phyloP scores from a whole-genome alignment of 371 early-diverging fungal species.

The Vittaforma corneae region DNA sequence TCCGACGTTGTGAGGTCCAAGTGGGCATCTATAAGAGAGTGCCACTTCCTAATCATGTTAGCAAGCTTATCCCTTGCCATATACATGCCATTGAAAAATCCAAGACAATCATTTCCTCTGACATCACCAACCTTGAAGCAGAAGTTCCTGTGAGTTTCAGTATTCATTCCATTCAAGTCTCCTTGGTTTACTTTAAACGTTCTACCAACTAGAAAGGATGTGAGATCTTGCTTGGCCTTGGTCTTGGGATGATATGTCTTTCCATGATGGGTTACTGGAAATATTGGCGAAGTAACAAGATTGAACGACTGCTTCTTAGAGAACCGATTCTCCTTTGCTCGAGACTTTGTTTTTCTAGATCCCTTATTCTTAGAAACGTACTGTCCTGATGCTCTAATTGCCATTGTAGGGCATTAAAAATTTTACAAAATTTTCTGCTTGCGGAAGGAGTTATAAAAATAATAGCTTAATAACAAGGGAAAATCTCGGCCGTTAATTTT shows the following conservation, averaged over 20 bases:
- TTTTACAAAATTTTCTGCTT: no score
- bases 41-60: conserved; percentile 99
- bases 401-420: conserved; percentile 25
- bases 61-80: conserved; percentile 97
- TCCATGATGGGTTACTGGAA: conserved; percentile 37
- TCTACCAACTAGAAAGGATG: conserved; percentile 70
- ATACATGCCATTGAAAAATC: conserved; percentile 99
- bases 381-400: conserved; percentile 43
- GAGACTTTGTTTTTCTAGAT: conserved; percentile 46
- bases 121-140: conserved; percentile 91
- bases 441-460: neutral
- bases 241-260: conserved; percentile 47
- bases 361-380: conserved; percentile 39
- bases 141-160: conserved; percentile 89
- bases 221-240: conserved; percentile 40
- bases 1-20: conserved; percentile 98
- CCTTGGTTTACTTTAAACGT: conserved; percentile 90
- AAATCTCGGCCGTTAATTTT: neutral
- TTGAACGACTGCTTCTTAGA: conserved; percentile 55
- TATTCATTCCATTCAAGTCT: conserved; percentile 68
- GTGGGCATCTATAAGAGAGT: conserved; percentile 91
- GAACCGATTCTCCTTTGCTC: conserved; percentile 47
- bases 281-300: conserved; percentile 38
- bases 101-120: conserved; percentile 89
- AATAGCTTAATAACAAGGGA: neutral